phyloP scores from a whole-genome alignment of 2,329 filamentous ascomycete species.

The Lecanicillium sp. region DNA sequence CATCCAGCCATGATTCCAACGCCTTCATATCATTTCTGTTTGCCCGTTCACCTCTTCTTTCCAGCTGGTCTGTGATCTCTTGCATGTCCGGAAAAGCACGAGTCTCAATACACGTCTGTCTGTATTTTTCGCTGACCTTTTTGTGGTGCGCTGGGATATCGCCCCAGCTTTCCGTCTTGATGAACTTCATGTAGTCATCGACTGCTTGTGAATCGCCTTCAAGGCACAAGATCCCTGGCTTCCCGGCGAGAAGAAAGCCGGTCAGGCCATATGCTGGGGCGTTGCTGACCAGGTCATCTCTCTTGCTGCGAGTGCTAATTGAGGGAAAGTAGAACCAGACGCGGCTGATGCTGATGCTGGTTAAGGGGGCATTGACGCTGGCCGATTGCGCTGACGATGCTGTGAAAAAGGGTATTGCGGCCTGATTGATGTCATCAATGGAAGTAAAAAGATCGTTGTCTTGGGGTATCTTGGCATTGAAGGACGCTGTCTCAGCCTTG shows the following conservation, averaged over 20 bases:
- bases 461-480: constrained; percentile 30
- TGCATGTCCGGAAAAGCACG: constrained; percentile 46
- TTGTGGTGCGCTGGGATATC: constrained; percentile 55
- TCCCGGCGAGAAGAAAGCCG: constrained; percentile 52
- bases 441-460: constrained; percentile 34
- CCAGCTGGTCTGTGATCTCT: constrained; percentile 44
- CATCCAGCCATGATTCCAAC: constrained; percentile 39
- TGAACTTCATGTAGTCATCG: constrained; percentile 53
- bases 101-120: constrained; percentile 26
- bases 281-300: constrained; percentile 46
- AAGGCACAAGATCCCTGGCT: constrained; percentile 46
- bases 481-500: constrained; percentile 32
- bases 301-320: constrained; percentile 49
- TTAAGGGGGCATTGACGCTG: not conserved
- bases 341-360: constrained; percentile 29
- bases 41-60: constrained; percentile 37
- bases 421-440: constrained; percentile 34
- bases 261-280: constrained; percentile 45
- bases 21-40: constrained; percentile 47
- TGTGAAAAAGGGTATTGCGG: constrained; percentile 13
- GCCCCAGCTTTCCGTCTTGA: constrained; percentile 55
- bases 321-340: constrained; percentile 59
- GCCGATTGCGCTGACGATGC: constrained; percentile 7
- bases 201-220: constrained; percentile 38
- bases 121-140: constrained; percentile 49